Percentiles rank a stretch among this genome's conserved stretches.
These are phyloP conservation scores for Cyclotella cryptica DNA, from an alignment of 108 stramenopile species.

Conservation along the genomic window DNA sequence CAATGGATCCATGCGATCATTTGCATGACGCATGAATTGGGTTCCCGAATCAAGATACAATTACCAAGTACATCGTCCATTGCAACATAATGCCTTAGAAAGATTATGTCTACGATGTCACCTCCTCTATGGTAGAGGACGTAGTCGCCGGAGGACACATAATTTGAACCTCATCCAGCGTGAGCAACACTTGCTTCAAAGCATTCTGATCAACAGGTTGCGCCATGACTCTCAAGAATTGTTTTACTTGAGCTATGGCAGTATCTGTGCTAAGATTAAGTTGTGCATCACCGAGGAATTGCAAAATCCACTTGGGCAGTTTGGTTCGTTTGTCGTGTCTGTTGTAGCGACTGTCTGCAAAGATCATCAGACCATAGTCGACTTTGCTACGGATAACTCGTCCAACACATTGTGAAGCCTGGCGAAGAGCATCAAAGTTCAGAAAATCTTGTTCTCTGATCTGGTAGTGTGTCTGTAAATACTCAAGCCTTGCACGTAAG, in stretches of 20 bases:
- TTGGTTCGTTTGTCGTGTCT: slow-evolving; percentile 95
- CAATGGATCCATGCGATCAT: too few species aligned
- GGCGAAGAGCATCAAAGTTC: slow-evolving; percentile 96
- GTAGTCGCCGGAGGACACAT: slow-evolving; percentile 3
- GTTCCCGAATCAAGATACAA: too few species aligned
- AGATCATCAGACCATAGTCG: slow-evolving; percentile 96
- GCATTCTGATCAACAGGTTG: slow-evolving; percentile 94
- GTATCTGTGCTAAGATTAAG: slow-evolving; percentile 93
- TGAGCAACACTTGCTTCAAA: slow-evolving; percentile 84
- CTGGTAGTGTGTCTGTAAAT: slow-evolving; percentile 92
- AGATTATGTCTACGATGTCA: slow-evolving; percentile 16
- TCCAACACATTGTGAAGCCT: slow-evolving; percentile 95
- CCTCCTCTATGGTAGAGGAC: background rate
- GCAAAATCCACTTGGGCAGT: slow-evolving; percentile 96
- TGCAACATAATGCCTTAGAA: too few species aligned
- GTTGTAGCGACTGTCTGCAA: slow-evolving; percentile 78
- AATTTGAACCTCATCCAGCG: slow-evolving; percentile 77
- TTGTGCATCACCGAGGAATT: slow-evolving; percentile 91
- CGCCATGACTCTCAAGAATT: slow-evolving; percentile 94
- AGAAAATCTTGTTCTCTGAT: slow-evolving; percentile 97
- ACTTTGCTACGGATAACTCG: slow-evolving; percentile 96
- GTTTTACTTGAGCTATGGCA: slow-evolving; percentile 79
- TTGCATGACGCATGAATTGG: too few species aligned
- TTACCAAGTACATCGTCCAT: too few species aligned
- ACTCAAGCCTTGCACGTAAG: slow-evolving; percentile 94